These are phyloP conservation scores for Gentiana macrophylla DNA, from an alignment of 257 asterid species.

Conservation along the genomic window DNA sequence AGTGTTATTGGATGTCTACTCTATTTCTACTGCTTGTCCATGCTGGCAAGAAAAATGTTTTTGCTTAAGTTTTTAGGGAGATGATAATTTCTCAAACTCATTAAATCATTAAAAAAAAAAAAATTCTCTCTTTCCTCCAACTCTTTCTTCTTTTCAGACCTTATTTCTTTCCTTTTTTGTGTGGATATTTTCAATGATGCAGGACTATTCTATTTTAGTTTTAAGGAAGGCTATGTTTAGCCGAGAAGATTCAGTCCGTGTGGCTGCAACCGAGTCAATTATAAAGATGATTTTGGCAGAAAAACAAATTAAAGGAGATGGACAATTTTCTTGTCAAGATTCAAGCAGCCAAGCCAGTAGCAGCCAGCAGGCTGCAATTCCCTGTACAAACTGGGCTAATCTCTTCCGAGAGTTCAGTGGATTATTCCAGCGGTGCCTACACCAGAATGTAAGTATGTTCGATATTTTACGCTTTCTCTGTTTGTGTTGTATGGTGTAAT, in stretches of 20 bases:
- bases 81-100: no score
- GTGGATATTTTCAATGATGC: constrained; percentile 12
- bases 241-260: constrained; percentile 67
- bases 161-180: neutral
- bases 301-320: constrained; percentile 46
- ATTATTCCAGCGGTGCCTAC: constrained; percentile 76
- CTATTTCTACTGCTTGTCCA: no score
- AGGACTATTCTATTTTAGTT: constrained; percentile 75
- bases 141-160: neutral
- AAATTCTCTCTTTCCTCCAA: neutral
- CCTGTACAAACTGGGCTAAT: constrained; percentile 25
- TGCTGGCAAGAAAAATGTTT: no score
- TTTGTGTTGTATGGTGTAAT: neutral
- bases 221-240: constrained; percentile 82
- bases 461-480: constrained; percentile 5
- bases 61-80: no score
- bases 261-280: constrained; percentile 57
- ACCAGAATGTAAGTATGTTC: constrained; percentile 53
- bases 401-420: constrained; percentile 82
- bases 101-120: no score
- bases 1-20: no score
- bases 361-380: constrained; percentile 70
- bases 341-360: constrained; percentile 88
- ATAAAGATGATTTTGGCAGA: constrained; percentile 59
- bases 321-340: constrained; percentile 63